phyloP scores from a whole-genome alignment of 176 grass and related monocot genomes.

The Oryza coarctata region DNA sequence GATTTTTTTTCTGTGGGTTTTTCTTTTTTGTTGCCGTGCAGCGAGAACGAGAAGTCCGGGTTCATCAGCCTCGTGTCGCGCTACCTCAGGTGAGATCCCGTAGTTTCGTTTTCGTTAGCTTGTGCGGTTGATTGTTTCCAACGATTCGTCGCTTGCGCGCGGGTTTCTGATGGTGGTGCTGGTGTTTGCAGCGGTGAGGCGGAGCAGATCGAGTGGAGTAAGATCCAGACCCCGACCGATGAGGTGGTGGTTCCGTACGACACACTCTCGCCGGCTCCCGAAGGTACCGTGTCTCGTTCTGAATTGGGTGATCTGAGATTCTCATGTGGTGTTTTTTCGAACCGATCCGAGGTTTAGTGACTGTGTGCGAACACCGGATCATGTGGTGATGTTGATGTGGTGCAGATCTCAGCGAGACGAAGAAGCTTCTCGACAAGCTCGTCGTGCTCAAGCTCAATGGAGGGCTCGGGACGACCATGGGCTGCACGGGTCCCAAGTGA shows the following conservation, averaged over 20 bases:
- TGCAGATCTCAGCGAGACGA: constrained; percentile 77
- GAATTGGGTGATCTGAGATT: constrained; percentile 27
- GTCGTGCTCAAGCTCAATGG: constrained; percentile 98
- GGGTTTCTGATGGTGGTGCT: constrained; percentile 15
- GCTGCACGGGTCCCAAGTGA: constrained; percentile 98
- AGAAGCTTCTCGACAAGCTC: constrained; percentile 89
- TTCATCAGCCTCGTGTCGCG: constrained; percentile 87
- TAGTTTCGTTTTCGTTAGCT: background rate
- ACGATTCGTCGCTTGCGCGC: background rate
- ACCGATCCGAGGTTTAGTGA: background rate
- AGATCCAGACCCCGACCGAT: constrained; percentile 96
- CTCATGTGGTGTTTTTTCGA: background rate
- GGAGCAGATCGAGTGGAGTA: constrained; percentile 96
- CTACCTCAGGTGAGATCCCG: constrained; percentile 82
- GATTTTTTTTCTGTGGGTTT: constrained; percentile 10
- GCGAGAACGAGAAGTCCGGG: constrained; percentile 90
- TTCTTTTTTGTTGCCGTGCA: constrained; percentile 7
- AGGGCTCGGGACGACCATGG: constrained; percentile 95
- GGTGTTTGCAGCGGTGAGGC: constrained; percentile 61
- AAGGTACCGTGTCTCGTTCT: constrained; percentile 48
- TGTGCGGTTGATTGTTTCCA: background rate
- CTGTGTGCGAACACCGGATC: constrained; percentile 27
- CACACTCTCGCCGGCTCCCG: constrained; percentile 52
- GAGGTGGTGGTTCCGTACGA: constrained; percentile 91
- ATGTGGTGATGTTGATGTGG: constrained; percentile 13